Base-by-base conservation (phyloP, 805 yeast genomes). In the Suhomyces sp. region DNA sequence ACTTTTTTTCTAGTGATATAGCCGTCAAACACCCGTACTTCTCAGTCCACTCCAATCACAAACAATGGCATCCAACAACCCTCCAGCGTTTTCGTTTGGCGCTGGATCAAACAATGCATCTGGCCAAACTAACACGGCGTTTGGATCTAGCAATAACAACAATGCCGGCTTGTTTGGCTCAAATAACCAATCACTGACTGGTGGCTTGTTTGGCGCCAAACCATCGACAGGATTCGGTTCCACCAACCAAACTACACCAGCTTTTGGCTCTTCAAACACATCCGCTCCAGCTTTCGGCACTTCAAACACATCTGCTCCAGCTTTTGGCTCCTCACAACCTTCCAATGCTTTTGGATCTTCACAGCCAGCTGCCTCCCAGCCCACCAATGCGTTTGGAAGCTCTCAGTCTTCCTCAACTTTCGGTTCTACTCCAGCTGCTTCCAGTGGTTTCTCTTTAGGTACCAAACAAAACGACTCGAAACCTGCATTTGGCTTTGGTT, bases 111-210 rank as follows among this genome's bases (percentile, higher is more conserved):
- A 29, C 24, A 27, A 38, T 36, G 17, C 29, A 46, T 38, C 51
- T 24, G 41, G 26, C 27, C 27, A 35, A 24, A 15, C 31, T 22
- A 41, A 9, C 22, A 6, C 38, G 27, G 24, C 54, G 10, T 44
- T 44, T 15, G 47, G 49, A 13, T 15, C 38, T 33, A 36, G 19
- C 42, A 27, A 44, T 41, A 47, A 41, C n/a, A 29, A 29, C 10
- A 29, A 13, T 5, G 12, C 10, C 33, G 41, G 46, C 29, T 55
- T 60, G 33, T 60, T 58, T 57, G 63, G 63, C 7, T 50, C 55
- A 6, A 48, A 40, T 45, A 41, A 33, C 46, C 48, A 44, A 5
- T 4, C 41, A 17, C 35, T 54, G 8, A 26, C 57, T 3, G 60
- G 57, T 5, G 50, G 55, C 29, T 22, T 46, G 6, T 54, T 54